These are phyloP conservation scores for Leccinum rimulosum DNA, from an alignment of 768 basidiomycete genomes.

Conservation along the genomic window DNA sequence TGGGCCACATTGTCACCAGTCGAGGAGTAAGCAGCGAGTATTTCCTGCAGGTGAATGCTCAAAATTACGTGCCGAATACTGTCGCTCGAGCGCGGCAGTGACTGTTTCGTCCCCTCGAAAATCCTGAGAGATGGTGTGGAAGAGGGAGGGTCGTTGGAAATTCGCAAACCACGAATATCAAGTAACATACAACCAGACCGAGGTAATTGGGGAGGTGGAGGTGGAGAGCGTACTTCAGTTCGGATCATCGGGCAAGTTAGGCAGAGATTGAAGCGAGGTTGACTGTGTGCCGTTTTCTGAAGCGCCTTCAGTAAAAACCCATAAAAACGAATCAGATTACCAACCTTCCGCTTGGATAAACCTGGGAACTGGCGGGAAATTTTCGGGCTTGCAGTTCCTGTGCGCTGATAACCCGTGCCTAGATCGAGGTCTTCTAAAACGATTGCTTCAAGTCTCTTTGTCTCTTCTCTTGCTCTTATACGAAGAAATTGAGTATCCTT, in stretches of 20 bases:
- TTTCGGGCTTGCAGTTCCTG: conserved; percentile 7
- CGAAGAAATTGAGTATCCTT: conserved; percentile 15
- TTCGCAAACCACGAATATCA: conserved; percentile 54
- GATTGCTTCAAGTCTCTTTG: conserved; percentile 44
- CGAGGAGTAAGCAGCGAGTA: conserved; percentile 49
- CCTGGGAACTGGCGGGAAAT: conserved; percentile 4
- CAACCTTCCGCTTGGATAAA: conserved; percentile 17
- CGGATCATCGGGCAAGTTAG: conserved; percentile 59
- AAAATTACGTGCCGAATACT: conserved; percentile 26
- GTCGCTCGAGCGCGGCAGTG: conserved; percentile 1
- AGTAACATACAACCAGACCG: conserved; percentile 71
- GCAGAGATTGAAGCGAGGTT: conserved; percentile 23
- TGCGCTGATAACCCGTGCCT: conserved; percentile 42
- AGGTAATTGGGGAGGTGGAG: conserved; percentile 43
- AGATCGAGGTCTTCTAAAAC: conserved; percentile 61
- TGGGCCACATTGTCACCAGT: conserved; percentile 39
- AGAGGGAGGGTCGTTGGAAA: conserved; percentile 33
- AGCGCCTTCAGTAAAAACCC: conserved; percentile 6
- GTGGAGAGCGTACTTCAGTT: conserved; percentile 63
- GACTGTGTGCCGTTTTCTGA: conserved; percentile 9
- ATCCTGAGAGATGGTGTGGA: conserved; percentile 30
- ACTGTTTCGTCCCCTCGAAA: conserved; percentile 16
- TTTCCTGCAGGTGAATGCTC: conserved; percentile 41
- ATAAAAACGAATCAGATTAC: neutral
- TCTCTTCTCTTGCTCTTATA: conserved; percentile 35